Evolutionary conservation across 1,284 basidiomycete genomes (phyloP).

Genomic region (Naganishia albida): DNA sequence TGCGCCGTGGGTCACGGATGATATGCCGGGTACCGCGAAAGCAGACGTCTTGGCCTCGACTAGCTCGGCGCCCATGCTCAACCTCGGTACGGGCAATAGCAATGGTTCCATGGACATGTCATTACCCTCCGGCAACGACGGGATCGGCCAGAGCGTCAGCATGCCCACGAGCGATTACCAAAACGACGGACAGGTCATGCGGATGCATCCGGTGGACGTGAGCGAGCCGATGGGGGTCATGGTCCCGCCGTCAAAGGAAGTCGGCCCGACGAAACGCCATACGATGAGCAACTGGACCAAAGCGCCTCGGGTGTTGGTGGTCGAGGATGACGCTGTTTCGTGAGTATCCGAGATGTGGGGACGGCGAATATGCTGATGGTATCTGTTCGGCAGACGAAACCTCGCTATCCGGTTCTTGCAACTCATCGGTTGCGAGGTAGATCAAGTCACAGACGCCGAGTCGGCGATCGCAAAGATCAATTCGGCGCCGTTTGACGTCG

Average conservation of each 20-base stretch:
- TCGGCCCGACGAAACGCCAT: conserved; percentile 1
- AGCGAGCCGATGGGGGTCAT: neutral
- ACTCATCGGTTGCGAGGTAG: conserved; percentile 91
- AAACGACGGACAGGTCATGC: conserved; percentile 5
- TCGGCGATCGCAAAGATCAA: conserved; percentile 96
- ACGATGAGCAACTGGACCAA: conserved; percentile 24
- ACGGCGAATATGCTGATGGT: neutral
- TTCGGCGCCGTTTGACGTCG: conserved; percentile 85
- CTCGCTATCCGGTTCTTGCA: conserved; percentile 90
- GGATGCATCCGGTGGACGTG: conserved; percentile 1
- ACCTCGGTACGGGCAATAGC: neutral
- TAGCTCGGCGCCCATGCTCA: neutral
- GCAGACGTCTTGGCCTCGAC: neutral
- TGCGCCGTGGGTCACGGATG: conserved; percentile 3
- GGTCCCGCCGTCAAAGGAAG: neutral
- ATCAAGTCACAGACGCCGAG: conserved; percentile 90
- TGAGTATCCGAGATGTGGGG: neutral
- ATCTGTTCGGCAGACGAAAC: conserved; percentile 59
- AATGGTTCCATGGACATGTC: neutral
- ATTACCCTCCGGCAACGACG: neutral
- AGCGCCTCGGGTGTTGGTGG: conserved; percentile 75
- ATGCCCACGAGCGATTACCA: neutral
- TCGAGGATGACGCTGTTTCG: conserved; percentile 87
- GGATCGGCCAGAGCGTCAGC: neutral
- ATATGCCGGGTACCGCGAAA: neutral